Conservation (phyloP, 345 rosid species). For the Acer yangbiense region DNA sequence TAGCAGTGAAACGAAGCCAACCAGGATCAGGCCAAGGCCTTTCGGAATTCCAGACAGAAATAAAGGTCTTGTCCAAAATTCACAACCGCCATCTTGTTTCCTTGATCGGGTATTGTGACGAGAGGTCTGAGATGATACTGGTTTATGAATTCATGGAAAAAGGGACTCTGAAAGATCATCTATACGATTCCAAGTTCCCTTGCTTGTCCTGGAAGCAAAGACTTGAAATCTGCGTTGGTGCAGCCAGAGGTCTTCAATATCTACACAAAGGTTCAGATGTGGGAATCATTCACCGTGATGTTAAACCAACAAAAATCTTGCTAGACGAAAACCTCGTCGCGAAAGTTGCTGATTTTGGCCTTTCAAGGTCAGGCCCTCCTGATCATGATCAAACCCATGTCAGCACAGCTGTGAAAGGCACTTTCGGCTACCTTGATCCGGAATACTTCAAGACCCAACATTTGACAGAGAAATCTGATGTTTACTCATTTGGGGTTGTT, state of each 20-base stretch:
- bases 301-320: conserved; percentile 64
- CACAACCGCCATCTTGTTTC: conserved; percentile 70
- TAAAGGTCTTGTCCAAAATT: conserved; percentile 60
- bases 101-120: conserved; percentile 67
- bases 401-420: conserved; percentile 51
- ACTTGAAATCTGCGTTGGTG: conserved; percentile 63
- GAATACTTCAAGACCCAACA: conserved; percentile 50
- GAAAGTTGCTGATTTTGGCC: conserved; percentile 67
- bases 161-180: conserved; percentile 52
- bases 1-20: conserved; percentile 52
- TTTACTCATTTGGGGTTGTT: conserved; percentile 60
- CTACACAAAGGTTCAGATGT: conserved; percentile 47
- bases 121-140: conserved; percentile 57
- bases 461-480: conserved; percentile 61
- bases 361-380: conserved; percentile 40
- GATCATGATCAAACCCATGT: conserved; percentile 35
- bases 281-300: conserved; percentile 60
- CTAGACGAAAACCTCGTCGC: conserved; percentile 46
- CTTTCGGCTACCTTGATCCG: conserved; percentile 61
- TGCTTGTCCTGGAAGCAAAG: conserved; percentile 52
- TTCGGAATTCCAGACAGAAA: conserved; percentile 54
- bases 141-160: conserved; percentile 66
- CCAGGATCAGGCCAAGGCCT: conserved; percentile 55
- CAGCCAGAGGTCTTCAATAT: conserved; percentile 55
- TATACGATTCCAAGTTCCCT: conserved; percentile 39